Conservation (phyloP, 495 filamentous ascomycete genomes). For the Amorphotheca resinae region DNA sequence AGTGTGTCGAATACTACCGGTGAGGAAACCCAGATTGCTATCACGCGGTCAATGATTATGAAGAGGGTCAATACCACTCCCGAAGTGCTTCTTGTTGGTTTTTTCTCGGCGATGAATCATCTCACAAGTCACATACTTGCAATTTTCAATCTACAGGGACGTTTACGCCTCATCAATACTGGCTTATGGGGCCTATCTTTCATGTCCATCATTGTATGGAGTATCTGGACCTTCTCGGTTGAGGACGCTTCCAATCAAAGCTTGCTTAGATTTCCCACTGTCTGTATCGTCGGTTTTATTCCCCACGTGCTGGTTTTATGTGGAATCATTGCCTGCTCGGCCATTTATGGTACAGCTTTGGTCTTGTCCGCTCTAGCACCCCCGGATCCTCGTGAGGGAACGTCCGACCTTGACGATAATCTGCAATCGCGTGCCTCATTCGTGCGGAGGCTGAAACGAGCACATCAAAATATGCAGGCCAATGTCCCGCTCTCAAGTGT, state of each 20-base stretch:
- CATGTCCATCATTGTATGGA: slow-evolving; percentile 68
- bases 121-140: slow-evolving; percentile 74
- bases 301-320: slow-evolving; percentile 74
- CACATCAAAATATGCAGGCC: slow-evolving; percentile 83
- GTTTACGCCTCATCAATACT: slow-evolving; percentile 70
- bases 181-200: slow-evolving; percentile 82
- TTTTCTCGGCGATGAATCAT: slow-evolving; percentile 84
- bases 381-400: slow-evolving; percentile 24
- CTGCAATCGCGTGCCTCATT: slow-evolving; percentile 25
- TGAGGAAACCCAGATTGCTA: slow-evolving; percentile 33
- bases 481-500: slow-evolving; percentile 71
- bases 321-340: slow-evolving; percentile 60
- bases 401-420: slow-evolving; percentile 11
- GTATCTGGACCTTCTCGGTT: slow-evolving; percentile 46
- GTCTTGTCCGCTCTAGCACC: slow-evolving; percentile 62
- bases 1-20: slow-evolving; percentile 10
- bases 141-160: slow-evolving; percentile 63
- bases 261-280: slow-evolving; percentile 72
- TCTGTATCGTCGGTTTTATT: slow-evolving; percentile 89
- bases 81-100: slow-evolving; percentile 71
- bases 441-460: slow-evolving; percentile 44
- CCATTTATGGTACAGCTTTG: slow-evolving; percentile 68
- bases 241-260: slow-evolving; percentile 34
- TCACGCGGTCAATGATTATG: slow-evolving; percentile 45
- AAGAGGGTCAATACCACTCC: slow-evolving; percentile 66